Evolutionary conservation across 106 monocot genomes (phyloP).

Genomic region (Acanthochlamys bracteata): DNA sequence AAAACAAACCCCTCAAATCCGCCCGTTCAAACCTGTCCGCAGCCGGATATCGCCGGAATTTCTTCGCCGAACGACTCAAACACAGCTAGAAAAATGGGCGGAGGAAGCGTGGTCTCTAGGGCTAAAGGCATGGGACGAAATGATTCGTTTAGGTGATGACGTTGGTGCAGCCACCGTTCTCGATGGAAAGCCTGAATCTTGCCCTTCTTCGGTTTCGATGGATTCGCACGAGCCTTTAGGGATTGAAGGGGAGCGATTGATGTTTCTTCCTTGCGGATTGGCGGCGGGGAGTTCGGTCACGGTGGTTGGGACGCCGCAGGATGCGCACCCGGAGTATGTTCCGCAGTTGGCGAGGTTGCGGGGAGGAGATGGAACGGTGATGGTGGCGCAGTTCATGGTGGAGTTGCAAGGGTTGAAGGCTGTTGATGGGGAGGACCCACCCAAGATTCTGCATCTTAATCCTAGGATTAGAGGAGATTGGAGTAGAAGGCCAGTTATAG

Average conservation of each 20-base stretch:
- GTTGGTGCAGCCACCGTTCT: background rate
- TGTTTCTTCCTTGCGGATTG: slow-evolving; percentile 75
- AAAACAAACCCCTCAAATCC: background rate
- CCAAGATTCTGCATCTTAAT: slow-evolving; percentile 74
- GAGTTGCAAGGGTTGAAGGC: slow-evolving; percentile 83
- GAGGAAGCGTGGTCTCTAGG: slow-evolving; percentile 70
- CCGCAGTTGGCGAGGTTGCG: slow-evolving; percentile 34
- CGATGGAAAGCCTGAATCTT: slow-evolving; percentile 30
- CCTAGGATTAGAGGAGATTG: slow-evolving; percentile 80
- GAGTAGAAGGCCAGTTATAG: slow-evolving; percentile 56
- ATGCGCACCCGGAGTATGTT: slow-evolving; percentile 48
- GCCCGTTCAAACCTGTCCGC: slow-evolving; percentile 23
- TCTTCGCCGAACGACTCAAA: slow-evolving; percentile 16
- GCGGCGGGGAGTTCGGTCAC: slow-evolving; percentile 63
- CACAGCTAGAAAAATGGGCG: slow-evolving; percentile 59
- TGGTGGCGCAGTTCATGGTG: slow-evolving; percentile 79
- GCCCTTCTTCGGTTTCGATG: slow-evolving; percentile 49
- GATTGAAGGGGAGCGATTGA: slow-evolving; percentile 21
- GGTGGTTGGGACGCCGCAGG: slow-evolving; percentile 63
- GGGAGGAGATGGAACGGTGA: slow-evolving; percentile 37
- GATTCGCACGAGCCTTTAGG: slow-evolving; percentile 7
- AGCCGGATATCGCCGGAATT: slow-evolving; percentile 50
- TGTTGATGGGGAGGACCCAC: slow-evolving; percentile 76
- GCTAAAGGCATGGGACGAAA: slow-evolving; percentile 67
- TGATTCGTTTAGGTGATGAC: slow-evolving; percentile 7